phyloP scores from a whole-genome alignment of 306 rosid genomes.

The Quercus aquifolioides region DNA sequence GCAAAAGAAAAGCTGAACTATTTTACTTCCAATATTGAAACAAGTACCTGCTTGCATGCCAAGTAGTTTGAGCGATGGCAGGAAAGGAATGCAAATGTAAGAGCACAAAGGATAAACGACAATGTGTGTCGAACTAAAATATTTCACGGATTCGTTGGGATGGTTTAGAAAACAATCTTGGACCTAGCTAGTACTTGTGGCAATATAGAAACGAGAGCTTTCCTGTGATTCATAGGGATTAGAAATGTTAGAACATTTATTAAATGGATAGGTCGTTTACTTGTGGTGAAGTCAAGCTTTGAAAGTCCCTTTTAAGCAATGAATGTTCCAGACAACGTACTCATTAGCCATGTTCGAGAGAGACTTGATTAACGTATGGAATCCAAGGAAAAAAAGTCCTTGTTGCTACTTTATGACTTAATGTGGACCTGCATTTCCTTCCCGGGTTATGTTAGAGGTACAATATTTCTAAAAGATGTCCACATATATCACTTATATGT shows the following conservation, averaged over 20 bases:
- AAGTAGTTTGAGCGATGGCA: not conserved
- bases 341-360: conserved; percentile 38
- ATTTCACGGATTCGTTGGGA: not conserved
- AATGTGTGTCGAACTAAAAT: not conserved
- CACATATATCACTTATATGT: no score
- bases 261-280: conserved; percentile 2
- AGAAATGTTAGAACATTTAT: conserved; percentile 8
- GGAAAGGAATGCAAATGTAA: not conserved
- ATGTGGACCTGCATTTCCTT: conserved; percentile 3
- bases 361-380: conserved; percentile 19
- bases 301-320: conserved; percentile 42
- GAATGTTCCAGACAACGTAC: conserved; percentile 34
- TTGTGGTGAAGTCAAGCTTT: conserved; percentile 33
- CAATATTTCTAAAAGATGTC: no score
- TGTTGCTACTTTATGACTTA: conserved; percentile 12
- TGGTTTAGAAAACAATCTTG: no score
- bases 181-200: not conserved
- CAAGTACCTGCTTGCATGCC: not conserved
- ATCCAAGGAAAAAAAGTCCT: conserved; percentile 29
- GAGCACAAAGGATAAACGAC: not conserved
- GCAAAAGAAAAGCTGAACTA: not conserved
- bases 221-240: not conserved
- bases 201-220: not conserved
- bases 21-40: not conserved
- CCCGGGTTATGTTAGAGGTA: not conserved